Evolutionary conservation across 2,329 filamentous ascomycete species (phyloP), one percentile per base, ranked within the genome.

Genomic region (Simplicillium aogashimaense): DNA sequence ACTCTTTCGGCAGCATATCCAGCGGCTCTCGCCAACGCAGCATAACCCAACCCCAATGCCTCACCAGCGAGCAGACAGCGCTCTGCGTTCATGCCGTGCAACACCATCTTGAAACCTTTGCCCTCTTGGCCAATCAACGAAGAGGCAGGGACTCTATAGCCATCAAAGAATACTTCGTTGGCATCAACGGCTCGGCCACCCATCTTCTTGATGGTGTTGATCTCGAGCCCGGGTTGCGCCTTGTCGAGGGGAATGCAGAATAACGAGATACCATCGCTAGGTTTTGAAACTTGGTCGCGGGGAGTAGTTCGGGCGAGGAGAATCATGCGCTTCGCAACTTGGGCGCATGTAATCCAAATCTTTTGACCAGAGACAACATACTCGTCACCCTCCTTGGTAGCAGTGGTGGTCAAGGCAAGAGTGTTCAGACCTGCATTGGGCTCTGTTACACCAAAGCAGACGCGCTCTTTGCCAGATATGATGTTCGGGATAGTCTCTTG

Each of bases 131-230:
- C 86, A 33, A 94, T 76, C 0, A 90, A 63, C 0, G 76, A 67
- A 32, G 76, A 67, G 0, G 70, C 69, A 0, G 81, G 76, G 12
- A 92, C 75, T 4, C 60, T 57, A 57, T 89, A 94, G 48, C 81
- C 75, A 57, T 92, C 84, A 55, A 94, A 92, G 59, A 94, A 94
- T 2, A 94, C 81, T 54, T 92, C 84, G 49, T 94, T 94, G 1
- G 86, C 84, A 51, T 92, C 86, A 1, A 94, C 78, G 0, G 85
- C 84, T 11, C 84, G 68, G 0, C 85, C 83, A 8, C 87, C 87
- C 85, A 94, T 92, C 58, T 94, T 94, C 59, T 76, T 79, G 50
- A 94, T 94, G 53, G 66, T 76, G 34, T 76, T 76, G 53, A 92
- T 65, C 9, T 82, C 74, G 1, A 90, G 64, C 0, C 72, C 71